Base-by-base conservation (phyloP, 192 early-diverging fungal species). In the Oehlia diaphana region DNA sequence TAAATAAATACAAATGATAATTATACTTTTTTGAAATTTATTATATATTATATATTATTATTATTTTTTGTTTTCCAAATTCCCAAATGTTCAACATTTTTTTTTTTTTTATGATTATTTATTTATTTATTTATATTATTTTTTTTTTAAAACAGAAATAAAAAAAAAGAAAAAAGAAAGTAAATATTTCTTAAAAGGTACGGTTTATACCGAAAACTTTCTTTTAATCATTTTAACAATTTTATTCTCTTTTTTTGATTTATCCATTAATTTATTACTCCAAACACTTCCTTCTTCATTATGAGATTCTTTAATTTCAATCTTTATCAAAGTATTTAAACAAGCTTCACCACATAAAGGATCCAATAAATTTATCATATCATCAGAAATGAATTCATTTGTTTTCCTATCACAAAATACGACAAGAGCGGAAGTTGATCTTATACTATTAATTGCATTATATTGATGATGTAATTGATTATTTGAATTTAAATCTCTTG, bases 331-430 rank as follows among this genome's bases (percentile, higher is more conserved):
- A 9, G 92, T 86, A 42, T 93, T 91, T 68, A 94, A 82, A 65
- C 88, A 84, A 49, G 91, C 92, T 72, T 85, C 79, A 14, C 92
- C 92, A 31, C 83, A 90, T 9, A 77, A 21, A 33, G 83, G 84
- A 74, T 94, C 92, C 23, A 94, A 72, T 58, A 81, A 44, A 19
- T 81, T 84, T 2, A 92, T 86, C 33, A 79, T 70, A 23, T 85
- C 87, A 58, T 88, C 89, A 16, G 73, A 58, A 77, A 97, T 95
- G 71, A 95, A 94, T 0, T 73, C 82, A 79, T 93, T 92, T 26
- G 84, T 86, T 26, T 84, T 79, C 31, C 96, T 88, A 81, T 96
- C 91, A 8, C 93, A 93, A 86, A 94, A 96, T 9, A 98, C 92
- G 86, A 95, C 91, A 75, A 95, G 89, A 16, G 91, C 92, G 31